Base-by-base conservation (phyloP, 1,284 basidiomycete genomes). In the Ustilago xerochloae region DNA sequence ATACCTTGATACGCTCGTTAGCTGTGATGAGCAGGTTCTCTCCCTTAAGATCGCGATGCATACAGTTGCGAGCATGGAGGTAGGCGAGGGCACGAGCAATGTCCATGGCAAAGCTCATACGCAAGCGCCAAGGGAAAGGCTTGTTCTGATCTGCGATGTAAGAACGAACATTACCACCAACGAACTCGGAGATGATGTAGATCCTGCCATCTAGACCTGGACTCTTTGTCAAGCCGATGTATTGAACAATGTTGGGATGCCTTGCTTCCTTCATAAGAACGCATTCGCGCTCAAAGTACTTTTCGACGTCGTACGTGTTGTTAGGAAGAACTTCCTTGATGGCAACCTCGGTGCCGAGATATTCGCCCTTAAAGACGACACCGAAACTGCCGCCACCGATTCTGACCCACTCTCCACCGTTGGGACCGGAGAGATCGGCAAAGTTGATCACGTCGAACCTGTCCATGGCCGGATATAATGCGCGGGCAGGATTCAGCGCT, bases 251-350 rank as follows among this genome's bases (percentile, higher is more conserved):
- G 83, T 97, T 96, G 15, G 93, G 93, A 85, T 96, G 93, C 50
- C 94, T 88, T 24, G 90, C 89, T 85, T 93, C 92, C 88, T 93
- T 93, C 93, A 97, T 95, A 43, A 98, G 89, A 29, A 93, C 89
- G 91, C 94, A 97, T 88, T 99, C 96, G 33, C 96, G 89, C 82
- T 96, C 93, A 85, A 98, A 97, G 87, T 98, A 98, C 86, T 99
- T 99, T 80, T 91, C 89, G 26, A 97, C 87, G 80, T 96, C 93
- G 85, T 97, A 96, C 75, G 92, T 92, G 15, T 87, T 92, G 15
- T 91, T 93, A 0, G 93, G 92, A 3, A 94, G 87, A 3, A 97
- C 92, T 86, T 96, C 94, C 86, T 98, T 98, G 86, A 97, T 93
- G 35, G 94, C 94, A 28, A 98, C 93, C 77, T 96, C 93, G 74